A percentile compares a stretch with the other conserved stretches of the same genome.
Conservation (phyloP, 179 eudicot species). For the Corrigiola litoralis region DNA sequence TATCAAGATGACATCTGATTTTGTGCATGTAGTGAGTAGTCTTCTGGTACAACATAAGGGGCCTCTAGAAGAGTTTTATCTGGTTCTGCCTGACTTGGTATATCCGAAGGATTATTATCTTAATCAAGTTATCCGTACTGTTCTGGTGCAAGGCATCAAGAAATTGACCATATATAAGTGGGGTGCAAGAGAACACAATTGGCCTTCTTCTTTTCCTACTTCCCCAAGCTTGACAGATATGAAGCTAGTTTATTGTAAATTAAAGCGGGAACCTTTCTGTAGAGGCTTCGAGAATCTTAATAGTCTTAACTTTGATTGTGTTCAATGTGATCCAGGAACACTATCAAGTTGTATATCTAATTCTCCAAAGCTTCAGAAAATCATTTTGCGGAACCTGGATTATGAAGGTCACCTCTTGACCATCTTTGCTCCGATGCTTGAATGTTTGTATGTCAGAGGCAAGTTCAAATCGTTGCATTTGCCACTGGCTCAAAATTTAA, state of each 20-base stretch:
- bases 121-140: neutral
- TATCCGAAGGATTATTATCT: neutral
- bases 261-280: neutral
- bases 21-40: neutral
- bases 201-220: neutral
- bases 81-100: neutral
- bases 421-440: constrained; percentile 3
- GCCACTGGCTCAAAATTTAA: neutral
- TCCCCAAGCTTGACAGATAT: neutral
- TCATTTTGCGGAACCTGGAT: neutral
- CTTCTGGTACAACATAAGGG: neutral
- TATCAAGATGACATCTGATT: neutral
- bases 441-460: neutral
- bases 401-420: neutral
- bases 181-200: neutral
- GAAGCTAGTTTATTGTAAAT: neutral
- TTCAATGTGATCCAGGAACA: neutral
- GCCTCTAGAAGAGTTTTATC: neutral
- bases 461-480: neutral
- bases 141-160: neutral
- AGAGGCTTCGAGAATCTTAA: neutral
- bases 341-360: neutral
- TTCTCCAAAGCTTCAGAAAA: neutral
- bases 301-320: neutral
- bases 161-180: neutral